These are phyloP conservation scores for Lathyrus sativus DNA, from an alignment of 306 rosid species.

Conservation along the genomic window DNA sequence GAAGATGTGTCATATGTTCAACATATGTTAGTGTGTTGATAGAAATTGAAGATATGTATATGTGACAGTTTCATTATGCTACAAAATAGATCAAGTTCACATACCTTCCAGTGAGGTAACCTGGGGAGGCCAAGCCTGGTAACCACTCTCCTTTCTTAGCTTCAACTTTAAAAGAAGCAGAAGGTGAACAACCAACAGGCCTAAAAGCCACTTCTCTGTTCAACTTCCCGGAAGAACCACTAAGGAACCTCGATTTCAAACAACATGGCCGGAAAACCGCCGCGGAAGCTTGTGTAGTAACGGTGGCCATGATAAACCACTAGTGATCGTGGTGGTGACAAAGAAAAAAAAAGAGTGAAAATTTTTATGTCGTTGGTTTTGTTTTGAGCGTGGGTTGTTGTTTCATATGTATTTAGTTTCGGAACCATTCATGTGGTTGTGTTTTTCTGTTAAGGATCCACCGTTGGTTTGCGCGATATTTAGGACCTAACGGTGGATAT, in stretches of 20 bases:
- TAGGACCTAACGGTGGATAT: constrained; percentile 50
- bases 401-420: constrained; percentile 50
- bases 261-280: constrained; percentile 78
- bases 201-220: constrained; percentile 59
- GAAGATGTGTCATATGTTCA: too few species aligned
- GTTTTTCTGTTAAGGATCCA: constrained; percentile 29
- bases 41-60: too few species aligned
- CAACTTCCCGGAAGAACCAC: constrained; percentile 72
- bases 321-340: not conserved
- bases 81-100: not conserved
- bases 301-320: constrained; percentile 68
- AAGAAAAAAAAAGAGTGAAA: not conserved
- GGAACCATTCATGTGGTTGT: constrained; percentile 59
- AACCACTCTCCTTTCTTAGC: constrained; percentile 97
- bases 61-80: not conserved
- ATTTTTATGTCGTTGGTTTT: constrained; percentile 2
- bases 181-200: constrained; percentile 51
- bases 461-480: constrained; percentile 57
- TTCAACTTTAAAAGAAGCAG: constrained; percentile 66
- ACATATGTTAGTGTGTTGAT: too few species aligned
- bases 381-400: constrained; percentile 46
- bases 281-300: constrained; percentile 88
- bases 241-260: constrained; percentile 63
- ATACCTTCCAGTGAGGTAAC: constrained; percentile 84
- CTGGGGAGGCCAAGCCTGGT: constrained; percentile 87